Base-by-base conservation (phyloP, 2,329 filamentous ascomycete species). In the Penicillium sp. region DNA sequence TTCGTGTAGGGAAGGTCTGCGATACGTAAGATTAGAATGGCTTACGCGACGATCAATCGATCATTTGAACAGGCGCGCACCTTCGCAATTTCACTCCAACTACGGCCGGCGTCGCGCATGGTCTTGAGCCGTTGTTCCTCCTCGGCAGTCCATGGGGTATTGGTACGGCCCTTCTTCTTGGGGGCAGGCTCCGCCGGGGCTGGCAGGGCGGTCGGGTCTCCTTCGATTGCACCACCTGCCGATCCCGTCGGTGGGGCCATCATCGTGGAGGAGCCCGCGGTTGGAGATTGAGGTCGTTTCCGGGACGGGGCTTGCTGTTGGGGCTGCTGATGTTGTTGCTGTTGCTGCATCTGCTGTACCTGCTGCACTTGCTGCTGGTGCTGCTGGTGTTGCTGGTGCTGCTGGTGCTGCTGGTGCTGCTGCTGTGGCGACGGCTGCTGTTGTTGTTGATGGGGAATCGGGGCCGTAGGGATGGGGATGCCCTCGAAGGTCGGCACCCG, bases 41-140 rank as follows among this genome's bases (percentile, higher is more conserved):
- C 10, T 42, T 28, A 31, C 37, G 47, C 11, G 37, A 51, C 20
- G 15, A 28, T 39, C 25, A 8, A 37, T 22, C 5, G 37, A 6
- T 12, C 49, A 12, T 14, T n/a, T 28, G 6, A 8, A n/a, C 11
- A 39, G 54, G 34, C 22, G 72, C 81, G 63, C 70, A 96, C 93
- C 88, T 98, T 98, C 68, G 94, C 95, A 73, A 99, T 99, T 72
- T 98, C 95, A 51, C 92, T 96, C 95, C 95, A 99, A 72, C 91
- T 96, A 69, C 90, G 93, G 11, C 94, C 93, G 1, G 89, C 86
- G 76, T 98, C 95, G 70, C 95, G 86, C 92, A 99, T 96, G 67
- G 89, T 87, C 82, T 98, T 98, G 68, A 99, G 81, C 48, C 92
- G 84, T 73, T 94, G 87, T 78, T 99, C 95, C 76, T 99, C 95